Evolutionary conservation across 2,329 filamentous ascomycete genomes (phyloP), one percentile per base, ranked within the genome.

Genomic region (Hypoxylon sp.): DNA sequence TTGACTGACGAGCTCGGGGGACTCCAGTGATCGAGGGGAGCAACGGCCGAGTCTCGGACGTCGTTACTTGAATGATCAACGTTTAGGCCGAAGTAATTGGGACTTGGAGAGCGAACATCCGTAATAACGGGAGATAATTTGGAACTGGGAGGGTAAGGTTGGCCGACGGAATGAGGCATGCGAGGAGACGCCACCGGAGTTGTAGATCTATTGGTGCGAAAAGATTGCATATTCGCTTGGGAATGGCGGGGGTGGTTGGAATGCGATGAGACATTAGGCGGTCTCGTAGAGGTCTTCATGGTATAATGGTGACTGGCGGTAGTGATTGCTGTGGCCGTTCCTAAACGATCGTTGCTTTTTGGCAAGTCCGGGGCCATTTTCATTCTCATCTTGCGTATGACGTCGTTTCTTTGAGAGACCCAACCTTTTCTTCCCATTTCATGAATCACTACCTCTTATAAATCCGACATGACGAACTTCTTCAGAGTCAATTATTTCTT

Each of bases 71-170:
- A 80, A 19, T 88, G 73, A 65, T 94, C 90, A 69, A 93, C 82
- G 31, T 90, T 84, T 66, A 97, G 88, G 62, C 92, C 92, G 78
- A 97, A 97, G 80, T 97, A 97, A 78, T 94, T 97, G 11, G 94
- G 93, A 77, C 93, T 95, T 9, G 89, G 82, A 0, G 86, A 81
- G 69, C 85, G 83, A 14, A 76, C 76, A 44, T 84, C 82, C 4
- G 75, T 51, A 44, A 79, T 76, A 26, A 71, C 77, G 2, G 85
- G 84, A 2, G 86, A 86, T 5, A 85, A 77, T 67, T 82, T 85
- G 26, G 66, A 63, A 31, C 63, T 62, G 5, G 87, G 86, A 1
- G 87, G 84, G 35, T 85, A 80, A 22, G 83, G 77, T 75, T 90
- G 87, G 70, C 87, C 86, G 53, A 86, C 85, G 1, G 88, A 87